Percentiles rank a stretch among this genome's conserved stretches.
Conservation (phyloP, 352 stramenopile genomes). For the Phytophthora gonapodyides region DNA sequence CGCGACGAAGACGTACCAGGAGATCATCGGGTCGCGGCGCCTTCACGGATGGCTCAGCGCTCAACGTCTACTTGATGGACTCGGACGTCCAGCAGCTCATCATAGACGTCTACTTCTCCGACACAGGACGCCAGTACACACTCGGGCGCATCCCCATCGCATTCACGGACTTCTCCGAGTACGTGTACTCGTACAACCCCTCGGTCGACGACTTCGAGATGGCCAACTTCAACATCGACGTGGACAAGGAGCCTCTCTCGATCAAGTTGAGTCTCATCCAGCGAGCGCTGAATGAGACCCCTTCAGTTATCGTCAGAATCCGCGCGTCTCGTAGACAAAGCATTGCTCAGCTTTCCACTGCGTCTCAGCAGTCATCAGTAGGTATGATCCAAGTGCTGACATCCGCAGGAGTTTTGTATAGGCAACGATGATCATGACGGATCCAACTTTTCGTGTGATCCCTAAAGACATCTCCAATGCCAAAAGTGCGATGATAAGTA, state of each 20-base stretch:
- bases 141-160: slow-evolving; percentile 71
- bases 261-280: slow-evolving; percentile 49
- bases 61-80: slow-evolving; percentile 67
- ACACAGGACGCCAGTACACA: slow-evolving; percentile 61
- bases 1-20: slow-evolving; percentile 44
- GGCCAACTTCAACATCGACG: slow-evolving; percentile 62
- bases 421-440: too few relatives aligned
- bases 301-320: too few relatives aligned
- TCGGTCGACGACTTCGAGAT: slow-evolving; percentile 38
- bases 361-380: too few relatives aligned
- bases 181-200: slow-evolving; percentile 46
- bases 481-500: too few relatives aligned
- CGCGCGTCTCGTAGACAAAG: too few relatives aligned
- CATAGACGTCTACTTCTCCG: slow-evolving; percentile 64
- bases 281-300: slow-evolving; percentile 33
- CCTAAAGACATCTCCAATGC: too few relatives aligned
- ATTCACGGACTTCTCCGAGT: slow-evolving; percentile 73
- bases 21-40: slow-evolving; percentile 80
- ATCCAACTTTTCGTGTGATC: too few relatives aligned
- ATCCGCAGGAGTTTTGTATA: too few relatives aligned
- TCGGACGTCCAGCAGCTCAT: slow-evolving; percentile 49
- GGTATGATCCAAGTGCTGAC: too few relatives aligned
- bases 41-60: slow-evolving; percentile 74
- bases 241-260: slow-evolving; percentile 49
- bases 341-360: too few relatives aligned